Conservation (phyloP, 2,329 filamentous ascomycete species). For the Fulvia fulva region DNA sequence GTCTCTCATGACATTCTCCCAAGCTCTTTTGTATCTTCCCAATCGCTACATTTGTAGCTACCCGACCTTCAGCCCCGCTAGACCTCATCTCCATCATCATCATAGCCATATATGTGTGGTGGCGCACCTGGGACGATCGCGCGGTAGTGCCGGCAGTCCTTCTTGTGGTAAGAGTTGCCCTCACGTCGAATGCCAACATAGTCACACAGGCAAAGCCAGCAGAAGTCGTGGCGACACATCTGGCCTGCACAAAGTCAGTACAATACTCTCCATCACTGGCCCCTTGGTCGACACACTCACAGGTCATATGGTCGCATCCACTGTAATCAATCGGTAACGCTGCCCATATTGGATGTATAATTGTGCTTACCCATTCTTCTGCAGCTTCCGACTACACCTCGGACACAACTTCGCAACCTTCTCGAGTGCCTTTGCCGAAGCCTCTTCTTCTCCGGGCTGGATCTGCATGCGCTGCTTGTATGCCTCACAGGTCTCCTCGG, state of each 20-base stretch:
- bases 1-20: too few species aligned
- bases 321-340: slow-evolving; percentile 6
- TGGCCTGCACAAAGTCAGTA: background rate
- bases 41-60: too few species aligned
- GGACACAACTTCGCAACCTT: slow-evolving; percentile 22
- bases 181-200: slow-evolving; percentile 3
- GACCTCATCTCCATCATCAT: too few species aligned
- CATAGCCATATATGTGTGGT: too few species aligned
- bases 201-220: slow-evolving; percentile 20
- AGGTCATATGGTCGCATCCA: slow-evolving; percentile 25
- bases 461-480: slow-evolving; percentile 1
- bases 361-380: slow-evolving; percentile 19
- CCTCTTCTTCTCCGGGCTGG: slow-evolving; percentile 5
- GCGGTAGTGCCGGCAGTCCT: background rate
- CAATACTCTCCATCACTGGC: background rate
- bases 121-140: background rate
- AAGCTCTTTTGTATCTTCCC: too few species aligned
- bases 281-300: slow-evolving; percentile 11
- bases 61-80: too few species aligned
- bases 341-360: background rate
- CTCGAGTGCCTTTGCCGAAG: slow-evolving; percentile 3
- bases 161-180: background rate
- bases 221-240: slow-evolving; percentile 22
- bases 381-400: slow-evolving; percentile 19
- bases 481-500: slow-evolving; percentile 20